Percentiles rank a stretch among this genome's conserved stretches.
phyloP scores from a whole-genome alignment of 2,329 filamentous ascomycete species.

The Claviceps lovelessii region DNA sequence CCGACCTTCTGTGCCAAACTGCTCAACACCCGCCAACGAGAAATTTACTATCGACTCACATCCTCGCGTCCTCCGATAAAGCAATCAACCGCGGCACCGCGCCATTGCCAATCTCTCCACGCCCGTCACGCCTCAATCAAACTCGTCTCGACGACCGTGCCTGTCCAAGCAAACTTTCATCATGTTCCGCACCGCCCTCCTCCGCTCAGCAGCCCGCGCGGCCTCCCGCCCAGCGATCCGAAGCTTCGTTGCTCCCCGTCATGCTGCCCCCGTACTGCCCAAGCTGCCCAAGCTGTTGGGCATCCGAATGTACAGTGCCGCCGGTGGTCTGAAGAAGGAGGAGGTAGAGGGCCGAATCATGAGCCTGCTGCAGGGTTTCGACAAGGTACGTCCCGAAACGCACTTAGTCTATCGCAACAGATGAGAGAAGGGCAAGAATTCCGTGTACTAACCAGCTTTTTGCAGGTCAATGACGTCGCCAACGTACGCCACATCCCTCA shows the following conservation, averaged over 20 bases:
- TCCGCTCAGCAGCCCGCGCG: constrained; percentile 60
- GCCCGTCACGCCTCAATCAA: constrained; percentile 7
- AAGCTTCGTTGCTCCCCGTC: constrained; percentile 39
- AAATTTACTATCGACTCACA: constrained; percentile 29
- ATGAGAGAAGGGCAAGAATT: neutral
- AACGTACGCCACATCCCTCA: constrained; percentile 35
- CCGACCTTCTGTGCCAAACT: constrained; percentile 14
- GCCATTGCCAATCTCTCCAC: neutral
- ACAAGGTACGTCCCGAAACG: constrained; percentile 46
- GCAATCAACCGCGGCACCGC: neutral
- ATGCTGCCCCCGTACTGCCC: constrained; percentile 32
- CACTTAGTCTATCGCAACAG: neutral
- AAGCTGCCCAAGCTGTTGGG: constrained; percentile 41
- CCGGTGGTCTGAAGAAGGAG: constrained; percentile 59
- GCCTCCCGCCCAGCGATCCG: constrained; percentile 37
- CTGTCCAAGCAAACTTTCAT: neutral
- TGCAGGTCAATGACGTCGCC: constrained; percentile 50
- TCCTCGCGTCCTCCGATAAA: neutral
- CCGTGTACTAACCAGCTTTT: constrained; percentile 12
- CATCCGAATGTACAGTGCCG: constrained; percentile 76
- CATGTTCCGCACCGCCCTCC: constrained; percentile 83
- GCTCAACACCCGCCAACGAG: constrained; percentile 19
- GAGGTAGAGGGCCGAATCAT: constrained; percentile 89
- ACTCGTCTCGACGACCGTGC: neutral
- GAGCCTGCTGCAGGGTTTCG: constrained; percentile 85